These are phyloP conservation scores for Hemileccinum impolitum DNA, from an alignment of 768 basidiomycete species.

Conservation along the genomic window DNA sequence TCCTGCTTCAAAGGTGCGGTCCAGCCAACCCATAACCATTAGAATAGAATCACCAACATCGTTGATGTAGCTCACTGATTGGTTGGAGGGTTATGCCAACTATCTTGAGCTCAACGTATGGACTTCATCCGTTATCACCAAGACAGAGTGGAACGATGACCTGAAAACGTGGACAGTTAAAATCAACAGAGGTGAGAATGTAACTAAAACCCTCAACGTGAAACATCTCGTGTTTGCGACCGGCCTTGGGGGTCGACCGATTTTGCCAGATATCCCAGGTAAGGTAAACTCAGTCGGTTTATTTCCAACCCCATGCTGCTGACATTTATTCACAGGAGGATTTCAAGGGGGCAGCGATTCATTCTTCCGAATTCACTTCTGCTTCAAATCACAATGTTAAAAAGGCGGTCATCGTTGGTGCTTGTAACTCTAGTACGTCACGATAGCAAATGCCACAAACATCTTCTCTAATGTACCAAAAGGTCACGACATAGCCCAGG, in stretches of 20 bases:
- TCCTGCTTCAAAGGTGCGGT: slow-evolving; percentile 46
- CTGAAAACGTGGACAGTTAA: slow-evolving; percentile 45
- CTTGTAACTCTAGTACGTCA: slow-evolving; percentile 54
- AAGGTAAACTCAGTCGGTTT: slow-evolving; percentile 31
- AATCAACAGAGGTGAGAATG: slow-evolving; percentile 33
- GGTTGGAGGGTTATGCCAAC: slow-evolving; percentile 61
- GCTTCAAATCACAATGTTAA: slow-evolving; percentile 53
- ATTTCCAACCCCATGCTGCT: neutral
- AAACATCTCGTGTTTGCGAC: slow-evolving; percentile 58
- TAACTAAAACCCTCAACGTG: slow-evolving; percentile 35
- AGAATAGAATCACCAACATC: slow-evolving; percentile 45
- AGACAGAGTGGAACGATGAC: slow-evolving; percentile 35
- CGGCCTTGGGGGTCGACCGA: slow-evolving; percentile 45
- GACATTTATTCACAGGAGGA: slow-evolving; percentile 31
- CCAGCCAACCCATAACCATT: slow-evolving; percentile 37
- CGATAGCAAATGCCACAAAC: neutral
- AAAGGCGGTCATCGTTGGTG: slow-evolving; percentile 65
- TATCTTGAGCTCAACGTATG: slow-evolving; percentile 61
- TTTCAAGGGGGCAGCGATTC: slow-evolving; percentile 53
- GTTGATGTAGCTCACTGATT: slow-evolving; percentile 50
- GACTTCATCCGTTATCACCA: slow-evolving; percentile 48
- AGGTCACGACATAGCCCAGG: slow-evolving; percentile 39
- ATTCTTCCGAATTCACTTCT: slow-evolving; percentile 49
- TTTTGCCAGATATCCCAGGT: slow-evolving; percentile 44
- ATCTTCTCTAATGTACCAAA: slow-evolving; percentile 9